Conservation (phyloP, 345 rosid genomes). For the Aquilaria sinensis region DNA sequence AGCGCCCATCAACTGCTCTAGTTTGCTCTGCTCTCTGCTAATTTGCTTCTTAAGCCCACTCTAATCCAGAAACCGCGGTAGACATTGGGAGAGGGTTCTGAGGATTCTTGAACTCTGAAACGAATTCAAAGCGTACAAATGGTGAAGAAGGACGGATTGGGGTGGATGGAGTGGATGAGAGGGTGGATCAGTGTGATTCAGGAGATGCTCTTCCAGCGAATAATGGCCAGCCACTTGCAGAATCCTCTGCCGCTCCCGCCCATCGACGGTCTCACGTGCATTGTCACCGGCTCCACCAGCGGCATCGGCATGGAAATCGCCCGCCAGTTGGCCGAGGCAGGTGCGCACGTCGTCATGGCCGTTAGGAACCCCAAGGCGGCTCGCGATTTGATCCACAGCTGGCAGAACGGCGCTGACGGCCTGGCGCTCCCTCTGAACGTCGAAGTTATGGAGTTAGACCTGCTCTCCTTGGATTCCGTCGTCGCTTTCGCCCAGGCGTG, state of each 20-base stretch:
- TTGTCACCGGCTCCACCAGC: conserved; percentile 96
- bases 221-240: conserved; percentile 68
- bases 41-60: too few relatives aligned
- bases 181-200: conserved; percentile 69
- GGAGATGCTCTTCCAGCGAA: conserved; percentile 86
- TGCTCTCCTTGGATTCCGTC: conserved; percentile 81
- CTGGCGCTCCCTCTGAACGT: conserved; percentile 69
- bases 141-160: conserved; percentile 55
- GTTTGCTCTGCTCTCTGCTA: too few relatives aligned
- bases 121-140: background rate
- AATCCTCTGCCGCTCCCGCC: conserved; percentile 87
- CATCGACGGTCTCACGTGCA: conserved; percentile 60
- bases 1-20: too few relatives aligned
- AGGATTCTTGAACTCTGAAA: too few relatives aligned
- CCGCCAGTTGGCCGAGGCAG: conserved; percentile 93
- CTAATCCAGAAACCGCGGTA: too few relatives aligned
- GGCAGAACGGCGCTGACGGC: conserved; percentile 78
- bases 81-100: too few relatives aligned
- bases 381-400: conserved; percentile 60
- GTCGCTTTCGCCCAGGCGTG: conserved; percentile 60
- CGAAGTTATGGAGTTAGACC: conserved; percentile 97
- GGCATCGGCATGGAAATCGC: conserved; percentile 95
- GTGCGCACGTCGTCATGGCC: conserved; percentile 97
- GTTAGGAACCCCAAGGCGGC: conserved; percentile 81
- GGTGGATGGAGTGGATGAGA: conserved; percentile 94